phyloP scores from a whole-genome alignment of 768 basidiomycete genomes.

The Omphalotus guepiniiformis region DNA sequence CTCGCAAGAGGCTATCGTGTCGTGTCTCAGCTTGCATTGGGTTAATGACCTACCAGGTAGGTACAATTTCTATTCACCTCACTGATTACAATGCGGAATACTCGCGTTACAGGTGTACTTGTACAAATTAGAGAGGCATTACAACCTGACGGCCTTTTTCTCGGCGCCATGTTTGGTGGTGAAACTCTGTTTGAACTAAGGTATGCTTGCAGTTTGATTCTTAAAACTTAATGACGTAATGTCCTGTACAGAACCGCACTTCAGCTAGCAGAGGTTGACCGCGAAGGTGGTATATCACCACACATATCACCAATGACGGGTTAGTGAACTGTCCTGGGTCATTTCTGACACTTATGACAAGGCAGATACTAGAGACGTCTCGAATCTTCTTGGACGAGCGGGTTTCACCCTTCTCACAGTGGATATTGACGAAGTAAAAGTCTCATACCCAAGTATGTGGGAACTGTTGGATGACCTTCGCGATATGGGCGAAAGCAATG shows the following conservation, averaged over 20 bases:
- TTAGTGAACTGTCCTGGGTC: slow-evolving; percentile 25
- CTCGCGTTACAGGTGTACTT: slow-evolving; percentile 54
- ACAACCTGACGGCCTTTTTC: slow-evolving; percentile 88
- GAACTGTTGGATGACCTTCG: slow-evolving; percentile 91
- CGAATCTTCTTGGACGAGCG: slow-evolving; percentile 87
- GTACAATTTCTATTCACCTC: slow-evolving; percentile 11
- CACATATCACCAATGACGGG: slow-evolving; percentile 98
- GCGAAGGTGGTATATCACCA: slow-evolving; percentile 95
- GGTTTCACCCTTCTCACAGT: slow-evolving; percentile 94
- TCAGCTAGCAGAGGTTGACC: slow-evolving; percentile 90
- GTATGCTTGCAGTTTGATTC: slow-evolving; percentile 36
- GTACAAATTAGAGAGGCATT: slow-evolving; percentile 84
- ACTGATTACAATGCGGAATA: not conserved
- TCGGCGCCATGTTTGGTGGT: slow-evolving; percentile 93
- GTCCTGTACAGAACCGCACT: slow-evolving; percentile 67
- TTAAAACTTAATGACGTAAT: slow-evolving; percentile 5
- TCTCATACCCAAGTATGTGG: slow-evolving; percentile 93
- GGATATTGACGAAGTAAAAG: slow-evolving; percentile 89
- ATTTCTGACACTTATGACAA: not conserved
- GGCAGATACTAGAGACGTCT: slow-evolving; percentile 86
- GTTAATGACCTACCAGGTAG: slow-evolving; percentile 93
- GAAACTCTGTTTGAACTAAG: slow-evolving; percentile 94
- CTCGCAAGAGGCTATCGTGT: slow-evolving; percentile 89
- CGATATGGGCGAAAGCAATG: slow-evolving; percentile 96
- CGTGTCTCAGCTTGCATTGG: slow-evolving; percentile 93